Conservation (phyloP, 345 rosid species). For the Euphorbia lathyris region DNA sequence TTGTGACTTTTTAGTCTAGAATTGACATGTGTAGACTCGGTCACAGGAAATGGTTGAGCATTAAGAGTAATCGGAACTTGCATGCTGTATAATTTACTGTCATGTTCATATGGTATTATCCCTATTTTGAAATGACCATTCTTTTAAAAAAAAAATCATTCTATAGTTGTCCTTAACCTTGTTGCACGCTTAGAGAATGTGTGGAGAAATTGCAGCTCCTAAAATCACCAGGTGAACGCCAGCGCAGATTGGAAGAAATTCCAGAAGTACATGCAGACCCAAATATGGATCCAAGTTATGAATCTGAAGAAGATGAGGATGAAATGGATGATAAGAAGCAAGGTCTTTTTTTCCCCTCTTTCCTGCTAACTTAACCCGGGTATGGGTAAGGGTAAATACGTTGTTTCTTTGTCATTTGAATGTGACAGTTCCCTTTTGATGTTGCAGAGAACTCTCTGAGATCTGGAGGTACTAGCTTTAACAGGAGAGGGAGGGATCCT, state of each 20-base stretch:
- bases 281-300: conserved; percentile 94
- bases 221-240: conserved; percentile 93
- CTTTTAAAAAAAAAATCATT: background rate
- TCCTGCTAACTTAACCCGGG: conserved; percentile 1
- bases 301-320: conserved; percentile 81
- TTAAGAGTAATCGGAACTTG: background rate
- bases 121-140: background rate
- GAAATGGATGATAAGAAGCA: conserved; percentile 62
- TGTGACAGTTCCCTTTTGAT: conserved; percentile 25
- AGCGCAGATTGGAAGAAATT: conserved; percentile 82
- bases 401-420: conserved; percentile 10
- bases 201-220: conserved; percentile 94
- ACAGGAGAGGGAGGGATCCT: conserved; percentile 73
- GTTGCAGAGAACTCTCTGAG: conserved; percentile 54
- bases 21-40: background rate
- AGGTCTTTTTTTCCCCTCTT: conserved; percentile 40
- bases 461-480: conserved; percentile 59
- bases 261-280: conserved; percentile 97
- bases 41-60: background rate
- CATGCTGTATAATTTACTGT: background rate
- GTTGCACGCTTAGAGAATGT: conserved; percentile 89
- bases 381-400: background rate
- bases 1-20: background rate
- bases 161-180: conserved; percentile 54
- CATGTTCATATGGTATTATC: background rate